Percentiles rank a stretch among this genome's conserved stretches.
phyloP scores from a whole-genome alignment of 1,139 yeast species.

The Yamadazyma diddensiae region DNA sequence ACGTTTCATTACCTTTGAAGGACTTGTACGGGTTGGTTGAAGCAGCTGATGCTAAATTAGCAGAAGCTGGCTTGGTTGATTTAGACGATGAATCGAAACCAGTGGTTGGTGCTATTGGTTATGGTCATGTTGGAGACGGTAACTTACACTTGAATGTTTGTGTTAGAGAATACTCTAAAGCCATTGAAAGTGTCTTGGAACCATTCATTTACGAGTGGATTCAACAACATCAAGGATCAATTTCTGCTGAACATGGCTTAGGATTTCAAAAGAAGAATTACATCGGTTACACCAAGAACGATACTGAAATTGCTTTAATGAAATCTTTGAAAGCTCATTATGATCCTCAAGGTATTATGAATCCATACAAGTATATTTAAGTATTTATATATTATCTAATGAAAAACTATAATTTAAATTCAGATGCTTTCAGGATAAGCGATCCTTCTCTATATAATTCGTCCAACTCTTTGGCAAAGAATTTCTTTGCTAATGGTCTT shows the following conservation, averaged over 20 bases:
- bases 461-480: slow-evolving; percentile 22
- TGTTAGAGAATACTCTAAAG: slow-evolving; percentile 76
- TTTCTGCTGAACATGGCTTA: slow-evolving; percentile 95
- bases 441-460: slow-evolving; percentile 28
- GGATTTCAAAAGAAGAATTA: slow-evolving; percentile 95
- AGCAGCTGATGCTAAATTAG: slow-evolving; percentile 60
- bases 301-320: slow-evolving; percentile 66
- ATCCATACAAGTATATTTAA: slow-evolving; percentile 86
- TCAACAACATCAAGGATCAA: slow-evolving; percentile 68
- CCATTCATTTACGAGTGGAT: slow-evolving; percentile 96
- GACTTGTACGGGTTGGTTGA: slow-evolving; percentile 79
- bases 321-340: slow-evolving; percentile 71
- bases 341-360: slow-evolving; percentile 87
- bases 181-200: slow-evolving; percentile 75
- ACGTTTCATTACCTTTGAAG: slow-evolving; percentile 82
- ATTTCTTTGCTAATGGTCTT: slow-evolving; percentile 35
- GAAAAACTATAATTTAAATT: slow-evolving; percentile 6
- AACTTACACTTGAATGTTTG: slow-evolving; percentile 89
- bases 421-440: slow-evolving; percentile 13
- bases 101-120: slow-evolving; percentile 85
- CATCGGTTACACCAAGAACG: slow-evolving; percentile 77
- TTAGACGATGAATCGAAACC: slow-evolving; percentile 65
- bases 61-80: slow-evolving; percentile 57
- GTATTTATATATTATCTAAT: too few species aligned
- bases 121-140: slow-evolving; percentile 97